Base-by-base conservation (phyloP, 208 protist genomes). In the Leishmania turanica region DNA sequence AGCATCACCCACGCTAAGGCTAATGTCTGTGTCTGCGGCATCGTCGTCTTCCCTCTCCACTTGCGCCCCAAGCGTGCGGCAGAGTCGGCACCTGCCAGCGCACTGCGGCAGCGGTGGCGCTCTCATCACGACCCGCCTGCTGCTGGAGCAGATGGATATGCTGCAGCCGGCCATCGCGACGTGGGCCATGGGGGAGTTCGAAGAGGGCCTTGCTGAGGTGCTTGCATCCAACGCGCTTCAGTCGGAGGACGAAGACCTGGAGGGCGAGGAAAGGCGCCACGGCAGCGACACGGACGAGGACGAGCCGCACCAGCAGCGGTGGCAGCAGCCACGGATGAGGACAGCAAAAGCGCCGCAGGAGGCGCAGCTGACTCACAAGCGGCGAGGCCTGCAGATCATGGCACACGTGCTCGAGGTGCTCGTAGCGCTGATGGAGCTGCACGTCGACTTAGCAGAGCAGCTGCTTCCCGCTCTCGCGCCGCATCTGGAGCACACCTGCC, bases 121-220 rank as follows among this genome's bases (percentile, higher is more conserved):
- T 0, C 37, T 89, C 19, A 91, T 95, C 69, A 78, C 91, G 66
- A 85, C 86, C 27, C 91, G 88, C 68, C 78, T 95, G 64, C 72
- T 95, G 7, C 54, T 93, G 74, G 85, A 88, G 47, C 78, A 91
- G 71, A 62, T 79, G 31, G 86, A 92, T 40, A 75, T 85, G 1
- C 73, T 95, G 75, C 88, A 89, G 51, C 85, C 88, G 37, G 90
- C 92, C 47, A 80, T 95, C 53, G 78, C 85, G 3, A 56, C 79
- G 24, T 91, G 88, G 83, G 84, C 86, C 6, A 47, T 78, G 5
- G 83, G 83, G 2, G 71, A 88, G 45, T 71, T 95, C 7, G 84
- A 91, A 31, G 73, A 84, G 0, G 92, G 90, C 53, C 64, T 90
- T 15, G 82, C 75, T 34, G 82, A 90, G 54, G 27, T 93, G 4